phyloP scores from a whole-genome alignment of 192 early-diverging fungal species.

The Coemansia javaensis region DNA sequence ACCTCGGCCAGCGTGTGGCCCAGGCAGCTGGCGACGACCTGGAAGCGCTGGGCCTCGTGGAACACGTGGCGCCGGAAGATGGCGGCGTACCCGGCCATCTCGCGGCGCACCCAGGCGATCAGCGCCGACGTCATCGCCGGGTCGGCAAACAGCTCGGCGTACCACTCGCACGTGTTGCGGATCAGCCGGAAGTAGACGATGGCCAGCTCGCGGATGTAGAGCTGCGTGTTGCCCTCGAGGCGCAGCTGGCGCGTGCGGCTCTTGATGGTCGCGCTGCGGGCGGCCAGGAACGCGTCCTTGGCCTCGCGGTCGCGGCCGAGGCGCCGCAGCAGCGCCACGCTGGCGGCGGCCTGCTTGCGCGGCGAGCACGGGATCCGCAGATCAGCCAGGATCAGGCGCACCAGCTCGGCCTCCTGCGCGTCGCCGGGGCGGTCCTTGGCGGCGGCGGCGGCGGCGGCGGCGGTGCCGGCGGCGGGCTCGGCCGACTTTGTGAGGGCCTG shows the following conservation, averaged over 20 bases:
- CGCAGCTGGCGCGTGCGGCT: conserved; percentile 64
- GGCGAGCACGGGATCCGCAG: conserved; percentile 76
- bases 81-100: conserved; percentile 77
- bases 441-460: too few species aligned
- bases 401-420: conserved; percentile 44
- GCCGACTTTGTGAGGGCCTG: conserved; percentile 15
- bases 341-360: conserved; percentile 72
- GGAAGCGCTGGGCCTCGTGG: conserved; percentile 67
- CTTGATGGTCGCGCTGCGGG: conserved; percentile 72
- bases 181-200: conserved; percentile 86
- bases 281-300: conserved; percentile 77
- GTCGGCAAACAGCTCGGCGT: conserved; percentile 80
- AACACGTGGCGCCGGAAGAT: conserved; percentile 92
- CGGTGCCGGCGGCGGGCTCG: conserved; percentile 7
- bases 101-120: conserved; percentile 85
- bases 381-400: conserved; percentile 58
- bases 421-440: too few species aligned
- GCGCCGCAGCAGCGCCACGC: conserved; percentile 73
- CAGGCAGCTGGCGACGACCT: conserved; percentile 80
- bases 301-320: conserved; percentile 64
- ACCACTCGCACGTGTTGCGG: conserved; percentile 97
- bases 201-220: conserved; percentile 81
- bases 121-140: conserved; percentile 87
- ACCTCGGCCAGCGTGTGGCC: conserved; percentile 72
- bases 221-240: conserved; percentile 82